These are phyloP conservation scores for Saururus chinensis DNA, from an alignment of 164 flowering plant genomes.

Conservation along the genomic window DNA sequence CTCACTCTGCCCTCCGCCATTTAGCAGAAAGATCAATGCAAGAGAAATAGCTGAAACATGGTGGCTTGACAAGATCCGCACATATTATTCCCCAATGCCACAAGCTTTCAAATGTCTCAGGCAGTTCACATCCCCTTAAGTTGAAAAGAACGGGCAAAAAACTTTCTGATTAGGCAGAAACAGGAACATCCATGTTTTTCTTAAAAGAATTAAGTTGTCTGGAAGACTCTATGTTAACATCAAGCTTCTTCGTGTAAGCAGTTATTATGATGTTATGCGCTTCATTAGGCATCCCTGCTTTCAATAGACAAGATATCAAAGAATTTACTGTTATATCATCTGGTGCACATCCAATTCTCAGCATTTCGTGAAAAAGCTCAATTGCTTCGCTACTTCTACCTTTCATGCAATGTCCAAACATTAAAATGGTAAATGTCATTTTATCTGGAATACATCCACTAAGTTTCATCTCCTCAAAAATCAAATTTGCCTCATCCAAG, in stretches of 20 bases:
- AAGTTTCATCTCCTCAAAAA: constrained; percentile 66
- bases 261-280: constrained; percentile 38
- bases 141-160: background rate
- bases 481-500: constrained; percentile 69
- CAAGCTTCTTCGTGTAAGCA: constrained; percentile 17
- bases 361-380: constrained; percentile 55
- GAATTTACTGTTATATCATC: constrained; percentile 52
- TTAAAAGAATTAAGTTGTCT: constrained; percentile 13
- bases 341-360: constrained; percentile 45
- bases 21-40: background rate
- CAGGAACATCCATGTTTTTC: constrained; percentile 27
- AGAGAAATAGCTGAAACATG: background rate
- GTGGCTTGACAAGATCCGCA: background rate
- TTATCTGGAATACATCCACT: constrained; percentile 65
- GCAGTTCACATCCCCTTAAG: background rate
- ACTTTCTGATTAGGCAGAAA: constrained; percentile 36
- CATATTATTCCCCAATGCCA: background rate
- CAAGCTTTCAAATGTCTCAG: background rate
- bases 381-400: constrained; percentile 79
- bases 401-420: constrained; percentile 92
- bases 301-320: constrained; percentile 56
- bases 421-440: constrained; percentile 75
- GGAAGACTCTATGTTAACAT: constrained; percentile 19
- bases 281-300: constrained; percentile 87
- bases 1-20: background rate